Evolutionary conservation across 768 basidiomycete genomes (phyloP).

Genomic region (Boletus vinaceobasis): DNA sequence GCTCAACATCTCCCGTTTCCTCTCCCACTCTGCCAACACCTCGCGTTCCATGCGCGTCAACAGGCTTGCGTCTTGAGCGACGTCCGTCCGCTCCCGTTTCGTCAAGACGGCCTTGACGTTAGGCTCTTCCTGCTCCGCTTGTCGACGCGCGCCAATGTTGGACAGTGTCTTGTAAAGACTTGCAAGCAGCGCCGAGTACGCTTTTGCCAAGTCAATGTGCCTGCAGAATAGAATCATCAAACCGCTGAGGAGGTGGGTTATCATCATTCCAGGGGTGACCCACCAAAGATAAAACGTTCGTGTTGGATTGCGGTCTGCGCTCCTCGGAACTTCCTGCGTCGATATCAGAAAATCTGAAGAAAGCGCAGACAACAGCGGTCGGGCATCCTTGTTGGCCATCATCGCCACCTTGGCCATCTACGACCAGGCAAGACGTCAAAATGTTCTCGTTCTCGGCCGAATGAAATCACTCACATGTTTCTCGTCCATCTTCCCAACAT

Average conservation of each 20-base stretch:
- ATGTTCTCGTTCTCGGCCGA: background rate
- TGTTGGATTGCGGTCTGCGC: conserved; percentile 83
- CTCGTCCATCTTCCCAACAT: conserved; percentile 90
- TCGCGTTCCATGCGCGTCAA: conserved; percentile 76
- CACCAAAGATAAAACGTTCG: conserved; percentile 93
- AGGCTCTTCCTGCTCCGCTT: conserved; percentile 67
- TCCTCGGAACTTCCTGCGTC: conserved; percentile 90
- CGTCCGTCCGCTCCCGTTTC: conserved; percentile 79
- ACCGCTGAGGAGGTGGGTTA: background rate
- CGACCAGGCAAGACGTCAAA: background rate
- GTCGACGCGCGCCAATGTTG: conserved; percentile 74
- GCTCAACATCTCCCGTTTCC: conserved; percentile 67
- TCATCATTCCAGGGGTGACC: conserved; percentile 8
- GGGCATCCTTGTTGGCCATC: conserved; percentile 86
- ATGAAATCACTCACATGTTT: conserved; percentile 62
- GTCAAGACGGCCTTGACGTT: conserved; percentile 69
- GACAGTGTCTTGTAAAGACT: conserved; percentile 87
- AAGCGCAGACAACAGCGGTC: conserved; percentile 74
- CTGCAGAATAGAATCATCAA: conserved; percentile 40
- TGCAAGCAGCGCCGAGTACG: conserved; percentile 71
- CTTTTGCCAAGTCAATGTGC: conserved; percentile 85
- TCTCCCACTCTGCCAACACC: conserved; percentile 68
- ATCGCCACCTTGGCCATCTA: conserved; percentile 92
- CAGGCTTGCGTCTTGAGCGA: conserved; percentile 69
- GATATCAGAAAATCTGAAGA: conserved; percentile 81